These are phyloP conservation scores for Rhodofomes roseus DNA, from an alignment of 1,284 basidiomycete species.

Conservation along the genomic window DNA sequence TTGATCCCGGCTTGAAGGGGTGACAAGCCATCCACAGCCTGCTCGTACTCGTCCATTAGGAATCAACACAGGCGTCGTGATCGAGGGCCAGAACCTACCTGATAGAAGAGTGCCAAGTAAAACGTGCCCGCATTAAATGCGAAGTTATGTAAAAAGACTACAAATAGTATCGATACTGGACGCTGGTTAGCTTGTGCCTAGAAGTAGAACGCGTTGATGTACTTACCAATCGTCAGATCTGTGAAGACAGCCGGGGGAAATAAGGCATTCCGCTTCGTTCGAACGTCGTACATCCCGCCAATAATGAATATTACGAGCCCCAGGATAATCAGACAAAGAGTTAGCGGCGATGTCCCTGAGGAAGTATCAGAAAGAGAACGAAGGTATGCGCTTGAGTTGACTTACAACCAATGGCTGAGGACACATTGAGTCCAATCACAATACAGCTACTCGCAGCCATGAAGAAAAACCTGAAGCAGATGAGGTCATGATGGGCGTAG, in stretches of 20 bases:
- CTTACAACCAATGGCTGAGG: slow-evolving; percentile 64
- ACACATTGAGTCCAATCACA: slow-evolving; percentile 75
- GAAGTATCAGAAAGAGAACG: slow-evolving; percentile 7
- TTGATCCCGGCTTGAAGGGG: slow-evolving; percentile 67
- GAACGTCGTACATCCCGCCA: slow-evolving; percentile 62
- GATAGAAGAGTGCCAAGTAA: slow-evolving; percentile 76
- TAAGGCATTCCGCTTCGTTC: slow-evolving; percentile 62
- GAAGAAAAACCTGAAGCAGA: slow-evolving; percentile 53
- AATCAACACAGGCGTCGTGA: not conserved
- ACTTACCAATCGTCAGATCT: slow-evolving; percentile 51
- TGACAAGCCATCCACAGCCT: slow-evolving; percentile 65
- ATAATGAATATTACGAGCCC: slow-evolving; percentile 51
- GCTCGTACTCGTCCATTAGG: slow-evolving; percentile 10
- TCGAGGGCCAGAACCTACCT: slow-evolving; percentile 40
- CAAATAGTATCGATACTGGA: slow-evolving; percentile 58
- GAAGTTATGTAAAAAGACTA: slow-evolving; percentile 76
- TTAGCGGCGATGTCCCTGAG: slow-evolving; percentile 58
- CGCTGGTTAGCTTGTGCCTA: slow-evolving; percentile 6
- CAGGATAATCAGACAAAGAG: slow-evolving; percentile 52
- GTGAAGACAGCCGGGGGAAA: slow-evolving; percentile 65
- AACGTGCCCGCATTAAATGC: slow-evolving; percentile 80
- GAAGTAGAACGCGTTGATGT: not conserved
- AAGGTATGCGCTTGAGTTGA: slow-evolving; percentile 9
- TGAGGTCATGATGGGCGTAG: not conserved
- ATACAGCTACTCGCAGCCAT: slow-evolving; percentile 71